phyloP scores from a whole-genome alignment of 2,329 filamentous ascomycete genomes.

The Exophiala oligosperma region DNA sequence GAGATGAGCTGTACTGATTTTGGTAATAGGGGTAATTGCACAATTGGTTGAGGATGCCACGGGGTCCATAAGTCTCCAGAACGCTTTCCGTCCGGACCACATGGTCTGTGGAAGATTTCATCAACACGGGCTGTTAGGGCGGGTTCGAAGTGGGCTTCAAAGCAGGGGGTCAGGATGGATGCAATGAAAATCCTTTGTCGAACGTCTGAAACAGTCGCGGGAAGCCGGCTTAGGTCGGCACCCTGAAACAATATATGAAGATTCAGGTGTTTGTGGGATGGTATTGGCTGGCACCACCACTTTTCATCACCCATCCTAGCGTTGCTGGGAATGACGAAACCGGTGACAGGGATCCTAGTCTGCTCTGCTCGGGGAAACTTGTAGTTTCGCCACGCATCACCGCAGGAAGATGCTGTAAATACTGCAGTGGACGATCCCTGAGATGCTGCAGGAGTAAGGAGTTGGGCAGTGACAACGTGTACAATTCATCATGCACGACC shows the following conservation, averaged over 20 bases:
- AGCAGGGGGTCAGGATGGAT: background rate
- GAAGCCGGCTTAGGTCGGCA: background rate
- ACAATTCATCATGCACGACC: background rate
- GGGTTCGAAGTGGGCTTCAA: background rate
- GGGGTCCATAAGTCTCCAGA: background rate
- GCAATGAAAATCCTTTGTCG: background rate
- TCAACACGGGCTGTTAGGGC: too few relatives aligned
- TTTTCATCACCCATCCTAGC: background rate
- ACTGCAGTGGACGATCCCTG: background rate
- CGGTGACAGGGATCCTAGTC: background rate
- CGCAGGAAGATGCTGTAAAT: background rate
- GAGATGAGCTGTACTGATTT: background rate
- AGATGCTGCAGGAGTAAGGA: background rate
- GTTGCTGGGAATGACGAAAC: background rate
- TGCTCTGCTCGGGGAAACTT: background rate
- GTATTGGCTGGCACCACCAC: background rate
- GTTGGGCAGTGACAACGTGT: background rate
- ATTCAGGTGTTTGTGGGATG: background rate
- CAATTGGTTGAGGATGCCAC: background rate
- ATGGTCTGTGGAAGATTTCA: too few relatives aligned
- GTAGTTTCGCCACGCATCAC: background rate
- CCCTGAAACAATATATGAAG: background rate
- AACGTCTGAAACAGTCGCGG: background rate
- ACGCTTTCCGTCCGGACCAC: too few relatives aligned
- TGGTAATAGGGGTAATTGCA: background rate